These are phyloP conservation scores for Zasmidium angulare DNA, from an alignment of 2,329 filamentous ascomycete genomes.

Conservation along the genomic window DNA sequence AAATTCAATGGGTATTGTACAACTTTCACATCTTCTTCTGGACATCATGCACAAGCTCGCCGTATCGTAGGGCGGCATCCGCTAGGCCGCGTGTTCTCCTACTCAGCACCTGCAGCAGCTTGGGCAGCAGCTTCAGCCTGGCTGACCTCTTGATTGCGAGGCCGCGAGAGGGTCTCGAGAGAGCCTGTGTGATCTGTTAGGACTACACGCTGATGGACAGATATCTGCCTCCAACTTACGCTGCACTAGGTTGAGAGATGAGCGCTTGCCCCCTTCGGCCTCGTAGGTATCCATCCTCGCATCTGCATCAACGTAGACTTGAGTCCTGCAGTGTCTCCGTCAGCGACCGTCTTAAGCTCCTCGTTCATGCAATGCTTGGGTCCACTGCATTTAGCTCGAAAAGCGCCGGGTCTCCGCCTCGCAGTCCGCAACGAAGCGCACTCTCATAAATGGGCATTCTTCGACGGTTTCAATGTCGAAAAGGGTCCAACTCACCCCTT, in stretches of 20 bases:
- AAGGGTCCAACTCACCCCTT: constrained; percentile 71
- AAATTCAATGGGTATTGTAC: constrained; percentile 3
- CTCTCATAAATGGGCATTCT: too few species aligned
- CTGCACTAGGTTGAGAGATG: constrained; percentile 70
- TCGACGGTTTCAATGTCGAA: not conserved
- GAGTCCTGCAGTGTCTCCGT: constrained; percentile 55
- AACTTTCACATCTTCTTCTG: not conserved
- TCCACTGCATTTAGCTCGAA: not conserved
- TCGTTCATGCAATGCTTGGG: not conserved
- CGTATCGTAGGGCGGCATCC: not conserved
- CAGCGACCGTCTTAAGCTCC: constrained; percentile 3
- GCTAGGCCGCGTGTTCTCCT: not conserved
- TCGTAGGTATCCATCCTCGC: constrained; percentile 67
- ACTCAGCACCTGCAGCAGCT: constrained; percentile 13
- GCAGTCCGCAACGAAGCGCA: not conserved
- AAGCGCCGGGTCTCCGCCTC: not conserved
- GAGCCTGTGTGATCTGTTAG: constrained; percentile 38
- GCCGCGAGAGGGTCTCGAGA: constrained; percentile 50
- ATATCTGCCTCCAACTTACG: too few species aligned
- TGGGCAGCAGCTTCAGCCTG: constrained; percentile 9
- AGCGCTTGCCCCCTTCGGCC: constrained; percentile 66
- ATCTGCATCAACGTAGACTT: constrained; percentile 83
- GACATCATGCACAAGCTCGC: not conserved
- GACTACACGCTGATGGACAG: too few species aligned
- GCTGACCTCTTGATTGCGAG: constrained; percentile 18